Percentiles rank a stretch among this genome's conserved stretches.
phyloP scores from a whole-genome alignment of 805 yeast species.

The Myxozyma udenii region DNA sequence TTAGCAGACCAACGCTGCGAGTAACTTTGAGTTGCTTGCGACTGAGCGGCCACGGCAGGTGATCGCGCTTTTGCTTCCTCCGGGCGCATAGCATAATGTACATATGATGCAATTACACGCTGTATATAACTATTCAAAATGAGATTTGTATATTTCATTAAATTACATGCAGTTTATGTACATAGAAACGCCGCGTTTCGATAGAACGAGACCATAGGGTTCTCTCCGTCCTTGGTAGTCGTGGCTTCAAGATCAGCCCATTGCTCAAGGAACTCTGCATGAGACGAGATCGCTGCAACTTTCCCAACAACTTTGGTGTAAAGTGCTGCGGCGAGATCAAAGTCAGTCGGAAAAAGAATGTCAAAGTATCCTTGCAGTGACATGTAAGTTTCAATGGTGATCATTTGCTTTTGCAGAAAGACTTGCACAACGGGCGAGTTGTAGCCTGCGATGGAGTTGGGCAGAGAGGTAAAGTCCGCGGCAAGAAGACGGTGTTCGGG shows the following conservation, averaged over 20 bases:
- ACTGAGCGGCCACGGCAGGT: slow-evolving; percentile 74
- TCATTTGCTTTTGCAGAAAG: slow-evolving; percentile 60
- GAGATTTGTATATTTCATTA: not conserved
- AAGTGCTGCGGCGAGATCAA: slow-evolving; percentile 56
- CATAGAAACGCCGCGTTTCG: slow-evolving; percentile 43
- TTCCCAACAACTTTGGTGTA: slow-evolving; percentile 65
- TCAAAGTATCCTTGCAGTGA: slow-evolving; percentile 76
- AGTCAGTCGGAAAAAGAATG: slow-evolving; percentile 83
- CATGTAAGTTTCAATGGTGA: slow-evolving; percentile 71
- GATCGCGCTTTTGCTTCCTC: slow-evolving; percentile 72
- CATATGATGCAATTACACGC: not conserved
- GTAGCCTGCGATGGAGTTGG: slow-evolving; percentile 49
- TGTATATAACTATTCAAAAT: not conserved
- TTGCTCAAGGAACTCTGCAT: slow-evolving; percentile 58
- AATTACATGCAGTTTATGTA: slow-evolving; percentile 14
- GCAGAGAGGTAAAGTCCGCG: slow-evolving; percentile 60
- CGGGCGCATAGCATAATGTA: slow-evolving; percentile 46
- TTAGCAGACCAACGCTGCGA: slow-evolving; percentile 55
- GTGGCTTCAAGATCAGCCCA: slow-evolving; percentile 73
- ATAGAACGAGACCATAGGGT: slow-evolving; percentile 78
- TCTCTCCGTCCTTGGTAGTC: slow-evolving; percentile 71
- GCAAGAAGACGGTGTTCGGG: slow-evolving; percentile 74
- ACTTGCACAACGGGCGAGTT: slow-evolving; percentile 81
- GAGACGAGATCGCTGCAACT: slow-evolving; percentile 52
- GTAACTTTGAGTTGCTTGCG: slow-evolving; percentile 68